Conservation (phyloP, 192 early-diverging fungal genomes). For the Coemansia sp. region DNA sequence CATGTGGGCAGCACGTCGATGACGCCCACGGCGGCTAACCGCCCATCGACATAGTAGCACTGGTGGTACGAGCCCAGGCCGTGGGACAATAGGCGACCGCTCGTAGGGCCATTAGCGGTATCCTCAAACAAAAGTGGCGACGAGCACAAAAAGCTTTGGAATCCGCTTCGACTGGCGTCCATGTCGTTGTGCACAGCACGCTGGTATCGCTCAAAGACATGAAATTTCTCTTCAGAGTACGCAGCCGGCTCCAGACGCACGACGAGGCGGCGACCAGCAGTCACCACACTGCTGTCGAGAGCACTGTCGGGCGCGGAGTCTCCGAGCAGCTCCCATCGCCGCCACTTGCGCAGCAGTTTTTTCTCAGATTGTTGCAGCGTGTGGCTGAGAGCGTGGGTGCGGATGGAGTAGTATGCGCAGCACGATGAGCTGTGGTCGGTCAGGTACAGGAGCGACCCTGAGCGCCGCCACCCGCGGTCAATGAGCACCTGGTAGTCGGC, state of each 20-base stretch:
- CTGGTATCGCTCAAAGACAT: slow-evolving; percentile 83
- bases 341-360: slow-evolving; percentile 32
- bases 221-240: slow-evolving; percentile 72
- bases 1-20: slow-evolving; percentile 87
- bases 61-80: slow-evolving; percentile 84
- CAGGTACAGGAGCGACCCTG: slow-evolving; percentile 48
- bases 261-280: slow-evolving; percentile 6
- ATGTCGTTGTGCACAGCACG: slow-evolving; percentile 74
- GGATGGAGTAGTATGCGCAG: slow-evolving; percentile 54
- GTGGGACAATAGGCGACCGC: slow-evolving; percentile 5
- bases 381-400: slow-evolving; percentile 24
- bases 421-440: slow-evolving; percentile 58
- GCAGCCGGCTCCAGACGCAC: slow-evolving; percentile 57
- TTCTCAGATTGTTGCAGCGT: slow-evolving; percentile 21
- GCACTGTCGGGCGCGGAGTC: neutral
- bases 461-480: slow-evolving; percentile 55
- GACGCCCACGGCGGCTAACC: slow-evolving; percentile 86
- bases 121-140: slow-evolving; percentile 60
- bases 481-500: slow-evolving; percentile 50
- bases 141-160: slow-evolving; percentile 71
- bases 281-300: neutral
- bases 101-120: neutral
- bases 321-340: slow-evolving; percentile 8
- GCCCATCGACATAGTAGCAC: slow-evolving; percentile 82
- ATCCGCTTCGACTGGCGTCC: slow-evolving; percentile 55